phyloP scores from a whole-genome alignment of 2,329 filamentous ascomycete genomes.

The Neoarthrinium moseri region DNA sequence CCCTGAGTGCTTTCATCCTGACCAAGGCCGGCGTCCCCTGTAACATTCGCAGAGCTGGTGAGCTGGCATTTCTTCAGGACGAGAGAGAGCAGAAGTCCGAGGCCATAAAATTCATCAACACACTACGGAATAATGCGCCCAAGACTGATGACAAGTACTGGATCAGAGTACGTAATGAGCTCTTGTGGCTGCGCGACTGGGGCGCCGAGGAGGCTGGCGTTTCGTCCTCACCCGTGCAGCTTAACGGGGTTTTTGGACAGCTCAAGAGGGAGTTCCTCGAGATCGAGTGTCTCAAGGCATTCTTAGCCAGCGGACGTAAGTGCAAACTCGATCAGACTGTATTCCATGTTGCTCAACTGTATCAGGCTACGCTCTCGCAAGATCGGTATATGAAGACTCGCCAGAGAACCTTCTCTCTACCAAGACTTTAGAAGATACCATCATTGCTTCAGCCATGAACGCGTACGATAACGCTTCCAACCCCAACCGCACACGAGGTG shows the following conservation, averaged over 20 bases:
- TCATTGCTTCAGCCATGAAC: slow-evolving; percentile 63
- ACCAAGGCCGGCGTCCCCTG: slow-evolving; percentile 49
- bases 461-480: slow-evolving; percentile 83
- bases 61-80: slow-evolving; percentile 63
- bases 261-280: slow-evolving; percentile 64
- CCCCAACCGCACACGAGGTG: slow-evolving; percentile 72
- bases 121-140: slow-evolving; percentile 45
- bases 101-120: slow-evolving; percentile 57
- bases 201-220: slow-evolving; percentile 47
- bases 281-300: slow-evolving; percentile 66
- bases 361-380: slow-evolving; percentile 61
- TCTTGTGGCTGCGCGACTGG: slow-evolving; percentile 76
- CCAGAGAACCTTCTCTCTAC: slow-evolving; percentile 46
- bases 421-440: slow-evolving; percentile 55
- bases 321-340: slow-evolving; percentile 13
- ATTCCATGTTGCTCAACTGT: slow-evolving; percentile 13
- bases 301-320: slow-evolving; percentile 62
- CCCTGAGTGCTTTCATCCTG: slow-evolving; percentile 59
- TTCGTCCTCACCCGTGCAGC: slow-evolving; percentile 21
- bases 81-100: slow-evolving; percentile 63
- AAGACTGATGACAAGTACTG: slow-evolving; percentile 65
- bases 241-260: slow-evolving; percentile 56
- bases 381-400: slow-evolving; percentile 58
- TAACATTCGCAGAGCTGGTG: slow-evolving; percentile 54
- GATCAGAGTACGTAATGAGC: slow-evolving; percentile 58